phyloP scores from a whole-genome alignment of 176 grass and related monocot species.

The Triticum turgidum region DNA sequence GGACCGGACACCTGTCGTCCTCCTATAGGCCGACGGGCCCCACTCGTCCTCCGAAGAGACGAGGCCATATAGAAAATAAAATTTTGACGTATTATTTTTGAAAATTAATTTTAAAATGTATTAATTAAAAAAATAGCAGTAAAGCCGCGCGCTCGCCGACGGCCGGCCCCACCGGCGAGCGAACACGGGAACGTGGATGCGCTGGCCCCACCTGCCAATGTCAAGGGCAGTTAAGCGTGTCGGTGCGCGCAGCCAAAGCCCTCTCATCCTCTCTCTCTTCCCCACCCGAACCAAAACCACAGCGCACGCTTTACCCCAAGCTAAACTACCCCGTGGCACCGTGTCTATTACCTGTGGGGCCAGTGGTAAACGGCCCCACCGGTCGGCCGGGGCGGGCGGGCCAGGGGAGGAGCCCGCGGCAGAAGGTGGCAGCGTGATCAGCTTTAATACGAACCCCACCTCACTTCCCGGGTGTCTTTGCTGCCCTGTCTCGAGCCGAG shows the following conservation, averaged over 20 bases:
- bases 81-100: too few relatives aligned
- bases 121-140: too few relatives aligned
- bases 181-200: not conserved
- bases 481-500: conserved; percentile 4
- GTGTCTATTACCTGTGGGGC: not conserved
- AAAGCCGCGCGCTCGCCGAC: not conserved
- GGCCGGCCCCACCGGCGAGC: not conserved
- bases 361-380: rapidly evolving
- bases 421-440: conserved; percentile 31
- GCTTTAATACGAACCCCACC: conserved; percentile 58
- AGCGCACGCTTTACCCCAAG: not conserved
- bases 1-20: too few relatives aligned
- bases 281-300: conserved; percentile 3
- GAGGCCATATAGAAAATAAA: too few relatives aligned
- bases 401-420: not conserved
- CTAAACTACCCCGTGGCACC: too few relatives aligned
- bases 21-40: too few relatives aligned
- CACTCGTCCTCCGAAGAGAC: too few relatives aligned
- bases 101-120: too few relatives aligned
- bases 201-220: not conserved
- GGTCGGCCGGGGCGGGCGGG: rapidly evolving
- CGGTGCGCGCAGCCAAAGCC: conserved; percentile 15
- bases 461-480: conserved; percentile 21
- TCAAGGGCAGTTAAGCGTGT: conserved; percentile 29
- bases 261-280: not conserved